A percentile compares a stretch with the other conserved stretches of the same genome.
Evolutionary conservation across 345 rosid genomes (phyloP).

Genomic region (Pseudoturritis turrita): DNA sequence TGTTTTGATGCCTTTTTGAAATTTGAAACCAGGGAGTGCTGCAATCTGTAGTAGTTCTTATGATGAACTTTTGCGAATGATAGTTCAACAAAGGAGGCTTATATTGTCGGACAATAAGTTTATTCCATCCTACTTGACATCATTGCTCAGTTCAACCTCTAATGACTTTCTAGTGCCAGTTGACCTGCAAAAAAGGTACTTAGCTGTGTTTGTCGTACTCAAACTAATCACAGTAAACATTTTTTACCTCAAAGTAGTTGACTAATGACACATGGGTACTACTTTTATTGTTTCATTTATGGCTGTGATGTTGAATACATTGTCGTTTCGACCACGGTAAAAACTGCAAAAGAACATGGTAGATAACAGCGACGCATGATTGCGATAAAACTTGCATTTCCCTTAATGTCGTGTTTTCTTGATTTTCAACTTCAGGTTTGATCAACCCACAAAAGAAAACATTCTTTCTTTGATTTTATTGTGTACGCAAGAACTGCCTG

Average conservation of each 20-base stretch:
- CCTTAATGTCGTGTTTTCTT: background rate
- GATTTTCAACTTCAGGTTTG: conserved; percentile 51
- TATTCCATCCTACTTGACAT: conserved; percentile 70
- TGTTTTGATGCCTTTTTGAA: background rate
- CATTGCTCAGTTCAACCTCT: conserved; percentile 57
- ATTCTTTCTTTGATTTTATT: conserved; percentile 52
- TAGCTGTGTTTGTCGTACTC: background rate
- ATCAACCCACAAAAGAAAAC: conserved; percentile 57
- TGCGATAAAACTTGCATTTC: background rate
- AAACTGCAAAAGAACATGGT: background rate
- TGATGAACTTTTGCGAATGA: conserved; percentile 63
- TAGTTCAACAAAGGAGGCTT: conserved; percentile 72
- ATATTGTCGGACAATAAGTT: conserved; percentile 70
- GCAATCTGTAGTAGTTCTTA: conserved; percentile 62
- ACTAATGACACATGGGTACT: background rate
- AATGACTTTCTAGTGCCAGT: conserved; percentile 58
- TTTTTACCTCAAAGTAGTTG: background rate
- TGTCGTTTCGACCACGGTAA: background rate
- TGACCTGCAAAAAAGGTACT: conserved; percentile 66
- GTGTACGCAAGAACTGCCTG: conserved; percentile 49
- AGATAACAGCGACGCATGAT: background rate
- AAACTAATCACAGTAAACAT: background rate
- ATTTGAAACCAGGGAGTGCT: conserved; percentile 52
- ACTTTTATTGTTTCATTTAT: too few species aligned
- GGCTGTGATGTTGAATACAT: background rate